Evolutionary conservation across 768 basidiomycete species (phyloP), one percentile per base, ranked within the genome.

Genomic region (Tylopilus rubrobrunneus): DNA sequence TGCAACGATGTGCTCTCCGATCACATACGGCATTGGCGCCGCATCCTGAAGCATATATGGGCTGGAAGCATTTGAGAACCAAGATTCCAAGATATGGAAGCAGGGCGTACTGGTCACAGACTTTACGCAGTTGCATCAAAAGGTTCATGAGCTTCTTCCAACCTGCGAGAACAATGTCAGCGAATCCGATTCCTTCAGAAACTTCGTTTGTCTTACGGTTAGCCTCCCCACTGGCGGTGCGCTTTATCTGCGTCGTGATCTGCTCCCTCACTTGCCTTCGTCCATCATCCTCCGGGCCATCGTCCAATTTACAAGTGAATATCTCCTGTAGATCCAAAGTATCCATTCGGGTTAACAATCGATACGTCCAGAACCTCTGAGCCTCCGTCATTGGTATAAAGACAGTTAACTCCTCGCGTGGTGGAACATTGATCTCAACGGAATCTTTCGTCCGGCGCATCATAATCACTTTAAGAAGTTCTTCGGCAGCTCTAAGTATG

Each of bases 91-190:
- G 15, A 25, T 27, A 19, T 39, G 5, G 19, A 49, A 33, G 23
- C 10, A 50, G 11, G 4, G 63, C 80, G 31, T 57, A 82, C 79
- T 88, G 86, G 61, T 86, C 84, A 67, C 86, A 88, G 45, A 86
- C 78, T 73, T 81, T 79, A 43, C 86, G 76, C 11, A 89, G 71
- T 66, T 88, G 86, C 74, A 88, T 78, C 44, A 89, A 65, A n/a
- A 88, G 72, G 65, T 85, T 86, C 78, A 83, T 83, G 42, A 84
- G 71, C 55, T 76, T 76, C 52, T 69, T 75, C 76, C 79, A 84
- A 49, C 74, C 81, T 82, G 53, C n/a, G 41, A 2, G 25, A n/a
- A 36, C 31, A 31, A 31, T 2, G 23, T 49, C 19, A 62, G 41
- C 12, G 17, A 55, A 9, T 9, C 8, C 4, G 0, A 5, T 40